Base-by-base conservation (phyloP, 257 asterid species). In the Ocimum tenuiflorum region DNA sequence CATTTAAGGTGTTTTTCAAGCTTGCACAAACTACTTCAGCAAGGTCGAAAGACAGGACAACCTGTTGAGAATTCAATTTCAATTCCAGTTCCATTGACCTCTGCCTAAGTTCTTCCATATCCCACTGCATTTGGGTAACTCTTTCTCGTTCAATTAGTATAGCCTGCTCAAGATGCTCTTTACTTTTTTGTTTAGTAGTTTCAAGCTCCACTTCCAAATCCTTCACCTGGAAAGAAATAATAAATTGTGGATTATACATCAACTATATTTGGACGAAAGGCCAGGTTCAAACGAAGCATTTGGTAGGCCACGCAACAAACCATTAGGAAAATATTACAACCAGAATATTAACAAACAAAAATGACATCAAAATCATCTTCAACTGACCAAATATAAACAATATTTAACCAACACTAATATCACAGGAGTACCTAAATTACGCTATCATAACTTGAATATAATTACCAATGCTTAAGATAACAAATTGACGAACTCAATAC, bases 121-220 rank as follows among this genome's bases (percentile, higher is more conserved):
- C 95, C 99, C 99, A 94, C 78, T 90, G 96, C 95, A 90, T 94
- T 81, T 94, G 95, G 52, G 97, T 90, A 67, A 88, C 82, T 79
- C 97, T 79, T 78, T 90, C 99, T 76, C 91, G 79, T 81, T 90
- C 99, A 73, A 90, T 63, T 71, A 88, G 65, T 58, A 94, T 76
- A 71, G 96, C 95, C 76, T 90, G 96, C 73, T 90, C 95, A 48
- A 94, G 94, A 74, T 86, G 90, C 69, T 90, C 99, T 83, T 83
- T 90, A 72, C 91, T 68, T 78, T 85, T 94, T 63, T 82, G 92
- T 69, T 83, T 90, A 35, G 95, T 86, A 51, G 84, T 80, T 79
- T 88, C 95, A 68, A 94, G 99, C 77, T 94, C 99, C 81, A 81
- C 97, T 81, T 85, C 97, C 85, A 94, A 88, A 86, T 85, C 97